Percentiles rank a stretch among this genome's conserved stretches.
These are phyloP conservation scores for Emmonsiellopsis sp. DNA, from an alignment of 2,329 filamentous ascomycete genomes.

Conservation along the genomic window DNA sequence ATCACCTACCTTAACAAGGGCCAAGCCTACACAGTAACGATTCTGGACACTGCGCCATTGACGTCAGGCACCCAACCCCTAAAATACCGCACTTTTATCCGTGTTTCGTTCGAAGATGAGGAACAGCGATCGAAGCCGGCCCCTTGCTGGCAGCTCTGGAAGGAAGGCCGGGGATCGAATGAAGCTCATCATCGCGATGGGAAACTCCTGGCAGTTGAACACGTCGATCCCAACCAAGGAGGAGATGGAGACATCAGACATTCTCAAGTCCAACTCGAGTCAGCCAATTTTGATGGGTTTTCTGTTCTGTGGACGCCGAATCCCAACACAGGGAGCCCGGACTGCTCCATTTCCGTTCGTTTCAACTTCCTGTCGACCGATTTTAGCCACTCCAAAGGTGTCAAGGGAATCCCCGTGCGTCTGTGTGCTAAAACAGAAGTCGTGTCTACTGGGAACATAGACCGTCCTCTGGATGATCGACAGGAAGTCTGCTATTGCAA, in stretches of 20 bases:
- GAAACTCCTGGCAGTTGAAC: constrained; percentile 85
- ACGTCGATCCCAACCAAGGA: constrained; percentile 56
- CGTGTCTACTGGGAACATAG: constrained; percentile 8
- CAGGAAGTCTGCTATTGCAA: constrained; percentile 73
- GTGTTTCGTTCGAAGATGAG: constrained; percentile 96
- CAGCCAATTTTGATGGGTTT: constrained; percentile 85
- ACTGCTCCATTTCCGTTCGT: constrained; percentile 80
- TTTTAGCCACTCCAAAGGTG: constrained; percentile 96
- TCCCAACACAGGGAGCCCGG: constrained; percentile 50
- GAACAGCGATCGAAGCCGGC: constrained; percentile 77
- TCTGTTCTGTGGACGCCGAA: constrained; percentile 80
- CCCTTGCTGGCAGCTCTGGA: constrained; percentile 86
- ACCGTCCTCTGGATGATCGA: constrained; percentile 5
- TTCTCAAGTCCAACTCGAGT: constrained; percentile 64
- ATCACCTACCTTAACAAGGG: constrained; percentile 98
- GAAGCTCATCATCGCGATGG: constrained; percentile 91
- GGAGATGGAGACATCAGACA: constrained; percentile 49
- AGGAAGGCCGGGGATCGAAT: constrained; percentile 89
- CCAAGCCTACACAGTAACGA: constrained; percentile 79
- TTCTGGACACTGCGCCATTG: constrained; percentile 65
- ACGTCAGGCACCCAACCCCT: constrained; percentile 50
- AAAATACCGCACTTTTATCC: constrained; percentile 79
- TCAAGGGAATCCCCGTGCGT: constrained; percentile 92
- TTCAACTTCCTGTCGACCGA: constrained; percentile 99
- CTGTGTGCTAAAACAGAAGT: constrained; percentile 83